phyloP scores from a whole-genome alignment of 306 rosid genomes.

The Parietaria judaica region DNA sequence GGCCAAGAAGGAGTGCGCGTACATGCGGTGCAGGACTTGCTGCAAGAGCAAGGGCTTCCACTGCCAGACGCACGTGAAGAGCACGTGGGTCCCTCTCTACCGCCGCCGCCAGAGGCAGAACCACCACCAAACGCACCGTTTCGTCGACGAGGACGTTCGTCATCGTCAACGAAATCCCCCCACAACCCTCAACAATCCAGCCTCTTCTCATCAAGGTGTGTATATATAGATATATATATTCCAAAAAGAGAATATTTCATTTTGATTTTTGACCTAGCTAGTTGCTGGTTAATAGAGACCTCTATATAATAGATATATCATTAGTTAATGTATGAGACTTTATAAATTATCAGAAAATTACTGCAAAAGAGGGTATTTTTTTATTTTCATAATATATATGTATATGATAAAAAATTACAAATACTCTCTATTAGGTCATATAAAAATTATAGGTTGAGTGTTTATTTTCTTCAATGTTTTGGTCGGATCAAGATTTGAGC shows the following conservation, averaged over 20 bases:
- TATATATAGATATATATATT: too few relatives aligned
- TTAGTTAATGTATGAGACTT: too few relatives aligned
- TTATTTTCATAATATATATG: neutral
- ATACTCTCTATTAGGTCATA: neutral
- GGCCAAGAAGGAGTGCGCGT: slow-evolving; percentile 57
- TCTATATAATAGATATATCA: too few relatives aligned
- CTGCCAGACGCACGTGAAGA: slow-evolving; percentile 57
- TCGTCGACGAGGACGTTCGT: neutral
- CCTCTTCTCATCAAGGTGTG: too few relatives aligned
- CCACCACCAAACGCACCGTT: slow-evolving; percentile 14
- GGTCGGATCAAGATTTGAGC: too few relatives aligned
- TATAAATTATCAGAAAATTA: too few relatives aligned
- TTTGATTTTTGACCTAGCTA: too few relatives aligned
- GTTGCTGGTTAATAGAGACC: too few relatives aligned
- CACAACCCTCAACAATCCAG: too few relatives aligned
- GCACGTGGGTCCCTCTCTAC: slow-evolving; percentile 61
- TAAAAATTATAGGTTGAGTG: neutral
- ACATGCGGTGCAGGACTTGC: slow-evolving; percentile 61
- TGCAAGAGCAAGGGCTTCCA: slow-evolving; percentile 54
- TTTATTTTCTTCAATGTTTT: neutral
- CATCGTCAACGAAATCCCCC: neutral
- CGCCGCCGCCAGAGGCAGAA: slow-evolving; percentile 31
- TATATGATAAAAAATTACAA: neutral
- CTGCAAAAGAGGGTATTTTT: neutral
- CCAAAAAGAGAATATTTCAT: too few relatives aligned